phyloP scores from a whole-genome alignment of 2,329 filamentous ascomycete genomes.

The Akanthomyces lecanii region DNA sequence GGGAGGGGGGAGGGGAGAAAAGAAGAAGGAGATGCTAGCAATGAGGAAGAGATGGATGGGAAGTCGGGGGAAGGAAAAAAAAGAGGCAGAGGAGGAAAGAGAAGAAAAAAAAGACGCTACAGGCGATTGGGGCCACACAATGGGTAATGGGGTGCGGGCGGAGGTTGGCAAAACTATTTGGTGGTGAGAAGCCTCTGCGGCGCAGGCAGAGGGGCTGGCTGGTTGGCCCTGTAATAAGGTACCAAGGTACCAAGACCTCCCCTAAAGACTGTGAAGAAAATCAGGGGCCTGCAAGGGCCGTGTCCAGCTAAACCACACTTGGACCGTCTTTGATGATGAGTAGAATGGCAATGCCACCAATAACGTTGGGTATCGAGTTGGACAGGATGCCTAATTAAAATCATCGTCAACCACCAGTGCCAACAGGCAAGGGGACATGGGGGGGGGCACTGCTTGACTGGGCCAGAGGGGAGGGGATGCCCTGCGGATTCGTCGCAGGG shows the following conservation, averaged over 20 bases:
- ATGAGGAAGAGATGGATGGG: not conserved
- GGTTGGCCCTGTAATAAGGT: not conserved
- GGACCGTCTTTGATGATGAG: no score
- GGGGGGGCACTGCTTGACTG: no score
- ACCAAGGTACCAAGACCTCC: no score
- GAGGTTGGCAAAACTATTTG: conserved; percentile 9
- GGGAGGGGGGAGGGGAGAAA: not conserved
- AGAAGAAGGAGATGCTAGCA: not conserved
- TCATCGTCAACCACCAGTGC: no score
- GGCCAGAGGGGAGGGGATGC: not conserved
- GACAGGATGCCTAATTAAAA: no score
- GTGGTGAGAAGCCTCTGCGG: not conserved
- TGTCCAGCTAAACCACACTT: no score
- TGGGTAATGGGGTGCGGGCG: not conserved
- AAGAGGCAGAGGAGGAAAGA: not conserved
- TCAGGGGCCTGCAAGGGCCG: no score
- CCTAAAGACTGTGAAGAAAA: not conserved
- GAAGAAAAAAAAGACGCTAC: conserved; percentile 13
- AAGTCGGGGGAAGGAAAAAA: not conserved
- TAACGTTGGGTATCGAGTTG: no score
- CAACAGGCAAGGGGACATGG: no score
- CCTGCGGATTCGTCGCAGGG: not conserved
- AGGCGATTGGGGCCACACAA: conserved; percentile 7
- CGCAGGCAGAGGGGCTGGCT: not conserved
- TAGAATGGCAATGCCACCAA: no score